phyloP scores from a whole-genome alignment of 2,329 filamentous ascomycete species.

The Remersonia thermophila region DNA sequence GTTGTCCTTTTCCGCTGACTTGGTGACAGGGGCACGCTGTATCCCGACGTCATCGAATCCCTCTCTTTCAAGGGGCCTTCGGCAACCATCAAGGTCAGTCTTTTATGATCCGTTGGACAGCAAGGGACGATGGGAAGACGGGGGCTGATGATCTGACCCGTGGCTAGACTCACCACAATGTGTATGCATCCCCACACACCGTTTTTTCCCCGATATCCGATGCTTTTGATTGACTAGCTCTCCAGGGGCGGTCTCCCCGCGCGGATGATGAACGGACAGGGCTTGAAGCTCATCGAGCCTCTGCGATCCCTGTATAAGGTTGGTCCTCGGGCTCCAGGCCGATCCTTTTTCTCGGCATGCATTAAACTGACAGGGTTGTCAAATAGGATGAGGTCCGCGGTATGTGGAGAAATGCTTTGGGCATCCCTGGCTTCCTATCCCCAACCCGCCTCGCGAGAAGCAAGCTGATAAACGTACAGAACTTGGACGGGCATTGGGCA shows the following conservation, averaged over 20 bases:
- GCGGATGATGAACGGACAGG: constrained; percentile 15
- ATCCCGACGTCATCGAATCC: constrained; percentile 50
- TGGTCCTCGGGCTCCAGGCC: constrained; percentile 28
- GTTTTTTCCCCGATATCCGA: too few relatives aligned
- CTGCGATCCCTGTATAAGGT: constrained; percentile 69
- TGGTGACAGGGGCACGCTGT: constrained; percentile 33
- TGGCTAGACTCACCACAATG: constrained; percentile 20
- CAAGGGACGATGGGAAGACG: too few relatives aligned
- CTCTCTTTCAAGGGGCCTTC: constrained; percentile 36
- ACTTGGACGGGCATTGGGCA: constrained; percentile 12
- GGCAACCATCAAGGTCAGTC: constrained; percentile 31
- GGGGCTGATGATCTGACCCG: constrained; percentile 1
- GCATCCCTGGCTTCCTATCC: background rate
- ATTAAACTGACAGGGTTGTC: background rate
- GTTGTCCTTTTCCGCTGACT: constrained; percentile 39
- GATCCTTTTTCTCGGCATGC: constrained; percentile 21
- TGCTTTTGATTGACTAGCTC: background rate
- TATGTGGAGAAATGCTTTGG: constrained; percentile 5
- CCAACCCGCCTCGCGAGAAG: too few relatives aligned
- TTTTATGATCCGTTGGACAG: background rate
- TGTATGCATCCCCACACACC: constrained; percentile 6
- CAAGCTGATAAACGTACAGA: background rate
- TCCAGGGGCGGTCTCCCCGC: constrained; percentile 28
- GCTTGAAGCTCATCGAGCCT: constrained; percentile 63
- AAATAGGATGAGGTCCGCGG: constrained; percentile 13